Evolutionary conservation across 2,329 filamentous ascomycete genomes (phyloP).

Genomic region (Phyllosticta ampelicida): DNA sequence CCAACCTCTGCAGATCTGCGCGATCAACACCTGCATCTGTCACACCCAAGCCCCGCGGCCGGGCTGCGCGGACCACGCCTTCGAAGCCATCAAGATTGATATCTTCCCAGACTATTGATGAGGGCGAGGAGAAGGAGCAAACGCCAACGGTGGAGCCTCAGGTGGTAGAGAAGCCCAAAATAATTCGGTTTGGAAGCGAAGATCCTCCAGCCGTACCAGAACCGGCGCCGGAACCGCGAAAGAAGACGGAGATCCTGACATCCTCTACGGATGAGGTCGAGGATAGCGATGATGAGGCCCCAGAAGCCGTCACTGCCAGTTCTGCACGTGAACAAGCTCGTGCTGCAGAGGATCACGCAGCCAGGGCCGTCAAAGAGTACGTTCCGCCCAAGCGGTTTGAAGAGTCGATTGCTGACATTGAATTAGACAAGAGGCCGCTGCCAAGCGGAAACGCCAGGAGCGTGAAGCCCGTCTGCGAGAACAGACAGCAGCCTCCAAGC

Average conservation of each 20-base stretch:
- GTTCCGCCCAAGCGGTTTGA: neutral
- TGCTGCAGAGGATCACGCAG: slow-evolving; percentile 20
- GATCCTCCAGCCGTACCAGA: slow-evolving; percentile 16
- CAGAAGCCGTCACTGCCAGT: slow-evolving; percentile 26
- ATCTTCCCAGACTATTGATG: slow-evolving; percentile 3
- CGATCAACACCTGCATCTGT: neutral
- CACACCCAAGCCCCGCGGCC: slow-evolving; percentile 1
- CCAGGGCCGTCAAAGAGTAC: slow-evolving; percentile 19
- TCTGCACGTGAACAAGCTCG: slow-evolving; percentile 21
- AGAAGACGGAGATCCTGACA: neutral
- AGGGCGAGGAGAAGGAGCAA: slow-evolving; percentile 1
- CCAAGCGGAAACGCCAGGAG: slow-evolving; percentile 19
- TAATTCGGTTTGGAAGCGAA: slow-evolving; percentile 27
- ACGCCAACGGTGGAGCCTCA: neutral
- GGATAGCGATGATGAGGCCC: slow-evolving; percentile 24
- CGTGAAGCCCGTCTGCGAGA: slow-evolving; percentile 22
- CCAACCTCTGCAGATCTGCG: neutral
- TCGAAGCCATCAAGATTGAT: slow-evolving; percentile 7
- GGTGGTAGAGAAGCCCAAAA: slow-evolving; percentile 5
- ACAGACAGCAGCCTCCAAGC: slow-evolving; percentile 4
- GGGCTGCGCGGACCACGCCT: slow-evolving; percentile 2
- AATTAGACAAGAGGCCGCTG: slow-evolving; percentile 17
- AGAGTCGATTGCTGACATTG: neutral
- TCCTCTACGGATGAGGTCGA: slow-evolving; percentile 16
- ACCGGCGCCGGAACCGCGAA: neutral